Evolutionary conservation across 2,329 filamentous ascomycete genomes (phyloP), one percentile per base, ranked within the genome.

Genomic region (Ophiocordyceps unilateralis): DNA sequence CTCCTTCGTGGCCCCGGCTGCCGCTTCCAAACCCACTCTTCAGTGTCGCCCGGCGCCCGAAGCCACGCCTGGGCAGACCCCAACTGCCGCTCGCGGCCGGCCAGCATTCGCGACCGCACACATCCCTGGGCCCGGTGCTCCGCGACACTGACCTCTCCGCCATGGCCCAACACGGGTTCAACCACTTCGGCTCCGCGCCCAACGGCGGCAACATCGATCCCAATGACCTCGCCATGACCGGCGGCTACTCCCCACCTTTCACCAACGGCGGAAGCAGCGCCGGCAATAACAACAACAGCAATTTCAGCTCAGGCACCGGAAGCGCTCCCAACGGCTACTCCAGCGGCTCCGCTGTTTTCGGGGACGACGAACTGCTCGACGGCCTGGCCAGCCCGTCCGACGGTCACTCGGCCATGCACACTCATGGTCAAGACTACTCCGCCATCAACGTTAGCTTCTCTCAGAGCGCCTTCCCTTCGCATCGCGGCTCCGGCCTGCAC

Each of bases 361-460:
- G 77, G 48, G 89, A 94, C 50, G 89, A 95, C 49, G 89, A 95
- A 57, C 69, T 96, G 40, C 71, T 89, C 40, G 88, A 94, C 50
- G 74, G 74, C 30, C 69, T 89, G 9, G 71, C 64, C 38, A 71
- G 69, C 51, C 69, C 74, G 24, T 66, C 70, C 24, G 72, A 74
- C 39, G 57, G 56, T 30, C 70, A 74, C 51, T 54, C 65, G 11
- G 65, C 65, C 44, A 64, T 78, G 56, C 65, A 69, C 43, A 63
- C 64, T 41, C 71, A 69, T 45, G 66, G 70, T 43, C 71, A 76
- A 46, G 72, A 76, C 44, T 81, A 71, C 46, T 63, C 66, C 32
- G 64, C 65, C 41, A 67, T 80, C 54, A 69, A 69, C 51, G 77
- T 83, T 59, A 66, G 67, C 46, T 78, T 72, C 51, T 57, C 64